A percentile compares a stretch with the other conserved stretches of the same genome.
phyloP scores from a whole-genome alignment of 495 filamentous ascomycete genomes.

The Elasticomyces elasticus region DNA sequence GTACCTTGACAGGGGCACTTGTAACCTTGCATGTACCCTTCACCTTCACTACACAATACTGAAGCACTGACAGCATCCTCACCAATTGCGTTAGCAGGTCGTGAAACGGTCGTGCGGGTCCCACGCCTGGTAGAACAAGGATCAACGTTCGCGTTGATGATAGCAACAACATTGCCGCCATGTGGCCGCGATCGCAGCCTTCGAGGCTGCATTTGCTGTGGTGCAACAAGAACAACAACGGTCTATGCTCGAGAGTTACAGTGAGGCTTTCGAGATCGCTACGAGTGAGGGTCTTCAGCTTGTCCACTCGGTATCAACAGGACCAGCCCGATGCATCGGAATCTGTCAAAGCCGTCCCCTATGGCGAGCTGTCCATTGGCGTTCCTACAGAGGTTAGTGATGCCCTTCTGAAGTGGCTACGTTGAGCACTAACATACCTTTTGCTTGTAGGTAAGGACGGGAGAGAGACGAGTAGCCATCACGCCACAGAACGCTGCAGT shows the following conservation, averaged over 20 bases:
- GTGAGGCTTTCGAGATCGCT: background rate
- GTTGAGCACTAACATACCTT: slow-evolving; percentile 38
- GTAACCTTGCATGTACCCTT: background rate
- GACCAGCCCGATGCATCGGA: slow-evolving; percentile 1
- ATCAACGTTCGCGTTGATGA: slow-evolving; percentile 8
- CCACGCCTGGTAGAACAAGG: background rate
- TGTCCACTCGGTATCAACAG: slow-evolving; percentile 1
- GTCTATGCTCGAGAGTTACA: background rate
- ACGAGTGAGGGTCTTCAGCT: slow-evolving; percentile 5
- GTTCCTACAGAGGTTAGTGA: slow-evolving; percentile 51
- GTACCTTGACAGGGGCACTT: background rate
- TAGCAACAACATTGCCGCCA: slow-evolving; percentile 13
- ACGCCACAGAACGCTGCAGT: slow-evolving; percentile 69
- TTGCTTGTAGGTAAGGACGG: slow-evolving; percentile 24
- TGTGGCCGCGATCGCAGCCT: slow-evolving; percentile 21
- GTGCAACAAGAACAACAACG: background rate
- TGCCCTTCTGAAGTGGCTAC: background rate
- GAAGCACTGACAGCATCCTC: background rate
- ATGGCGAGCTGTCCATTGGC: slow-evolving; percentile 57
- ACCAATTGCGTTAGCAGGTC: too few relatives aligned
- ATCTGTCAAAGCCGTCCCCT: slow-evolving; percentile 44
- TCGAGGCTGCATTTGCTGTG: slow-evolving; percentile 16
- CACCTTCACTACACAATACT: background rate
- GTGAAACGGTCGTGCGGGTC: background rate
- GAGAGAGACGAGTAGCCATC: slow-evolving; percentile 69